Conservation (phyloP, 345 rosid genomes). For the Rhodamnia argentea region DNA sequence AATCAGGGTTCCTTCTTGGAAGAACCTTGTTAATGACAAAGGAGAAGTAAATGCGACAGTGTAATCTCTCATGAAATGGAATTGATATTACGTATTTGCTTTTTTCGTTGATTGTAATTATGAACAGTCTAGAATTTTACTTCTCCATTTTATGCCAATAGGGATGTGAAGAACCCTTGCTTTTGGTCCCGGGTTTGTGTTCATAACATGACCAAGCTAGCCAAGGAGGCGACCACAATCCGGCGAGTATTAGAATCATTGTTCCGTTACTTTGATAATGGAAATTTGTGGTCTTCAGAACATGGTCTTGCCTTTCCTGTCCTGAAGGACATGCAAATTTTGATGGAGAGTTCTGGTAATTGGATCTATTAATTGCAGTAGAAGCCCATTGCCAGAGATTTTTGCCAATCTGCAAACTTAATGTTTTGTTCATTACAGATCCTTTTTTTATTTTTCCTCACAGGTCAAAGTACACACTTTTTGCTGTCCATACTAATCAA, state of each 20-base stretch:
- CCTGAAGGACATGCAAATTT: constrained; percentile 76
- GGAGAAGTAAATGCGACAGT: constrained; percentile 59
- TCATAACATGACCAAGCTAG: constrained; percentile 88
- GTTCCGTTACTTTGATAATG: constrained; percentile 75
- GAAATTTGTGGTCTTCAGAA: constrained; percentile 65
- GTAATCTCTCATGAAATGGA: constrained; percentile 32
- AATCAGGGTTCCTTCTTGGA: constrained; percentile 63
- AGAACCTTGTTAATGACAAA: constrained; percentile 56
- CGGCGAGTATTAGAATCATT: constrained; percentile 86
- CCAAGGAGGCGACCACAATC: constrained; percentile 84
- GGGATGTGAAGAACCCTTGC: constrained; percentile 64
- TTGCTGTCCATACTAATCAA: constrained; percentile 76
- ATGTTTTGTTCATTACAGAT: neutral
- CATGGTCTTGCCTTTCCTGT: constrained; percentile 71
- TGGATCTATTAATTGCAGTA: neutral
- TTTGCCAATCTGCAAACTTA: neutral
- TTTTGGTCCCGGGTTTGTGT: constrained; percentile 96
- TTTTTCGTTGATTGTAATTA: neutral
- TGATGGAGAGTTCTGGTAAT: constrained; percentile 78
- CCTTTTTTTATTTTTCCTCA: neutral
- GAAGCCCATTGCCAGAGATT: neutral
- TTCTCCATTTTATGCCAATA: constrained; percentile 31
- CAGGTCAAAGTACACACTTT: constrained; percentile 87
- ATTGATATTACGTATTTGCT: constrained; percentile 2
- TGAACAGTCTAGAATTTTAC: constrained; percentile 1